phyloP scores from a whole-genome alignment of 768 basidiomycete genomes.

The Hygrophorus russula region DNA sequence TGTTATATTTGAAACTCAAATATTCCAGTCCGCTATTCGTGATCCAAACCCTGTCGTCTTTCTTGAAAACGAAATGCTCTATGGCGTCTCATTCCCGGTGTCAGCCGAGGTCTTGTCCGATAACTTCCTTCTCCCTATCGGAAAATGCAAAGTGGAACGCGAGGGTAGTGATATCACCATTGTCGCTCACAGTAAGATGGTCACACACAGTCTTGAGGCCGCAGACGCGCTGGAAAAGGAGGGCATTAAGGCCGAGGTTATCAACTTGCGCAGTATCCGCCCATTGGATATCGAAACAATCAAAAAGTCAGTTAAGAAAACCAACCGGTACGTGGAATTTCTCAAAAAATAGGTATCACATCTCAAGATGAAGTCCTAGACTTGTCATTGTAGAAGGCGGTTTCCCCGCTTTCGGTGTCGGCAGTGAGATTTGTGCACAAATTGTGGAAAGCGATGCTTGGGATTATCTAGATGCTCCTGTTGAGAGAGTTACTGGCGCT shows the following conservation, averaged over 20 bases:
- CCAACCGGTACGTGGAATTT: conserved; percentile 58
- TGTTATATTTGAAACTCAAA: neutral
- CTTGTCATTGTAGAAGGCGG: conserved; percentile 95
- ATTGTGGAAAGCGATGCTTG: conserved; percentile 97
- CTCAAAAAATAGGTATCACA: neutral
- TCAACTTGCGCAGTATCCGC: conserved; percentile 93
- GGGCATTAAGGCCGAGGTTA: conserved; percentile 94
- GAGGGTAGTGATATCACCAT: conserved; percentile 90
- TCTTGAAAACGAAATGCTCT: conserved; percentile 99
- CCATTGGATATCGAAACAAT: conserved; percentile 98
- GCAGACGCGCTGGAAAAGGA: conserved; percentile 91
- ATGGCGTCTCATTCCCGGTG: conserved; percentile 96
- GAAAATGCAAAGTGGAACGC: conserved; percentile 94
- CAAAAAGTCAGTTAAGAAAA: conserved; percentile 96
- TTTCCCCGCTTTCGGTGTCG: conserved; percentile 97
- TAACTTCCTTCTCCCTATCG: conserved; percentile 91
- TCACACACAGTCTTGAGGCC: conserved; percentile 88
- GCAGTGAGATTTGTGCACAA: conserved; percentile 96
- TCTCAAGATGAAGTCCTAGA: conserved; percentile 24
- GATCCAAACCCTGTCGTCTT: conserved; percentile 98
- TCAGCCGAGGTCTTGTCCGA: conserved; percentile 91
- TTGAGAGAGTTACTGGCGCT: conserved; percentile 95
- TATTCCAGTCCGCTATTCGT: conserved; percentile 76
- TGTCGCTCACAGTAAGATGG: conserved; percentile 98
- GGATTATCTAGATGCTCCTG: conserved; percentile 96